phyloP scores from a whole-genome alignment of 495 filamentous ascomycete species.

The Aspergillus baeticus region DNA sequence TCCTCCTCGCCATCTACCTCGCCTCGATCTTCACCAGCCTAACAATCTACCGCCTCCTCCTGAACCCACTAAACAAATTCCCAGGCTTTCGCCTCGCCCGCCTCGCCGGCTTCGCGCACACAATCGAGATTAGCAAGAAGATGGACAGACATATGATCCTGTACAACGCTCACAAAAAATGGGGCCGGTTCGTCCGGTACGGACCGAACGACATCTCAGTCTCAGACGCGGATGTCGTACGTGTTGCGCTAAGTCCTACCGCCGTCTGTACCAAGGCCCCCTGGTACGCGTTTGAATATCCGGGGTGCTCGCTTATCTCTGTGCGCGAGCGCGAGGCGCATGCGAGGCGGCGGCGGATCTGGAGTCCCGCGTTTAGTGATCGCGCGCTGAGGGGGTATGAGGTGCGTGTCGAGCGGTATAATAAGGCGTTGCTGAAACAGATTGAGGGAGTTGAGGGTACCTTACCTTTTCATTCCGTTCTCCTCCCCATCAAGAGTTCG shows the following conservation, averaged over 20 bases:
- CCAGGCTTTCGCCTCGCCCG: constrained; percentile 28
- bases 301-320: constrained; percentile 34
- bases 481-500: too few species aligned
- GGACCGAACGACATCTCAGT: constrained; percentile 30
- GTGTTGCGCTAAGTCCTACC: constrained; percentile 30
- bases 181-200: constrained; percentile 24
- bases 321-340: constrained; percentile 31
- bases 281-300: constrained; percentile 35
- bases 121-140: constrained; percentile 15
- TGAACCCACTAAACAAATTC: constrained; percentile 34
- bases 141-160: constrained; percentile 14
- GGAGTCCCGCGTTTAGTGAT: constrained; percentile 36
- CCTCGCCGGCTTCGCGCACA: constrained; percentile 22
- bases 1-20: background rate
- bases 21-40: constrained; percentile 32
- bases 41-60: constrained; percentile 28
- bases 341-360: constrained; percentile 31
- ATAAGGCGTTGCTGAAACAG: constrained; percentile 21
- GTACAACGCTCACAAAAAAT: constrained; percentile 23
- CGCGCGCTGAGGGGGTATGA: constrained; percentile 35
- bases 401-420: constrained; percentile 21
- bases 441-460: constrained; percentile 11
- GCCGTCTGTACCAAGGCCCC: constrained; percentile 34
- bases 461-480: too few species aligned
- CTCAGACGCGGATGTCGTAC: constrained; percentile 28